A percentile compares a stretch with the other conserved stretches of the same genome.
Conservation (phyloP, 495 filamentous ascomycete species). For the Trypethelium eluteriae region DNA sequence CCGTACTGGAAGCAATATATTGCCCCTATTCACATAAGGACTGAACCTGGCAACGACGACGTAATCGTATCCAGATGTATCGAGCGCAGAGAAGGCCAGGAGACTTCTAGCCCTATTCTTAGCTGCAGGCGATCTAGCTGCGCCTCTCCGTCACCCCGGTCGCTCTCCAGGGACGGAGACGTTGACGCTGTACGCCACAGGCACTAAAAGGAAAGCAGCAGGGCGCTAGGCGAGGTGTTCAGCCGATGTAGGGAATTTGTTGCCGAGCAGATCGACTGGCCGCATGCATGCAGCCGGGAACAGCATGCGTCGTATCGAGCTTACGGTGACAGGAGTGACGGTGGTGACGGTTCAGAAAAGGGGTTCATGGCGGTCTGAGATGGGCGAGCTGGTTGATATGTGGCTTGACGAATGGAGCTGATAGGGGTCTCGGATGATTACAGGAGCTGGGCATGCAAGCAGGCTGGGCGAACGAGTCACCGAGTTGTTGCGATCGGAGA, state of each 20-base stretch:
- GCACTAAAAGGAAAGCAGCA: neutral
- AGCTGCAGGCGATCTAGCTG: conserved; percentile 12
- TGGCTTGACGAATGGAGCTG: conserved; percentile 6
- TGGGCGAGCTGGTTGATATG: neutral
- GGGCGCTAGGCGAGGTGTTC: neutral
- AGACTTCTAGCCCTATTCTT: conserved; percentile 7
- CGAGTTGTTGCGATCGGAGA: neutral
- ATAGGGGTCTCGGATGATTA: neutral
- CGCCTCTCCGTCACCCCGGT: neutral
- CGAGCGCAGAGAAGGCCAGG: neutral
- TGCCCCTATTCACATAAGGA: neutral
- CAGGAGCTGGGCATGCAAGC: neutral
- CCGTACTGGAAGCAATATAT: conserved; percentile 5
- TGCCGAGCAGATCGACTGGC: neutral
- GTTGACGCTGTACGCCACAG: neutral
- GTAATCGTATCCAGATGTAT: neutral
- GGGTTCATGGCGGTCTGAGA: neutral
- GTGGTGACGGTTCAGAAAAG: neutral
- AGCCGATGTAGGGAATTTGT: neutral
- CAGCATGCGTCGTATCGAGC: neutral
- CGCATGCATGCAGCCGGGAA: neutral
- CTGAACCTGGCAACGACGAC: neutral
- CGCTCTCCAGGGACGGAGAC: neutral
- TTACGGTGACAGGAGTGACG: neutral
- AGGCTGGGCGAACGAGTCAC: neutral